A percentile compares a stretch with the other conserved stretches of the same genome.
These are phyloP conservation scores for Acer campestre DNA, from an alignment of 345 rosid genomes.

Conservation along the genomic window DNA sequence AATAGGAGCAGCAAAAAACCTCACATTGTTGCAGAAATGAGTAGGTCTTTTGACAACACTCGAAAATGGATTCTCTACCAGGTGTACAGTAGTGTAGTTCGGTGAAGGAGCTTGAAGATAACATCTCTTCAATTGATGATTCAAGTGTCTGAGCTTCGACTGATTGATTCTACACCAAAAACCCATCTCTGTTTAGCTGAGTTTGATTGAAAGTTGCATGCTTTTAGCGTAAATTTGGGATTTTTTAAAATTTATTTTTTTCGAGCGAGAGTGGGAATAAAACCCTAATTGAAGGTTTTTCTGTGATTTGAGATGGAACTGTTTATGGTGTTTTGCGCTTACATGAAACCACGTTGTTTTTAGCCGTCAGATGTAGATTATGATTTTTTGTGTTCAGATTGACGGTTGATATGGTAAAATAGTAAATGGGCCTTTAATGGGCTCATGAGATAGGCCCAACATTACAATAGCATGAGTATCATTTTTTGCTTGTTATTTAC, in stretches of 20 bases:
- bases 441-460: background rate
- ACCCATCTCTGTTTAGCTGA: conserved; percentile 34
- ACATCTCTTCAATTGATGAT: conserved; percentile 31
- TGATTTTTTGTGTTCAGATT: background rate
- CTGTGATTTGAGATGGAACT: background rate
- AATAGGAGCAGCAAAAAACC: conserved; percentile 51
- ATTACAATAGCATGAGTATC: too few species aligned
- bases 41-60: conserved; percentile 19
- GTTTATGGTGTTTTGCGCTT: background rate
- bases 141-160: conserved; percentile 31
- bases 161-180: conserved; percentile 43
- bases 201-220: conserved; percentile 11
- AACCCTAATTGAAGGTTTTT: background rate
- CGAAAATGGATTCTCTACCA: conserved; percentile 19
- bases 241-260: background rate
- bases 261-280: background rate
- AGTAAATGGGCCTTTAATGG: background rate
- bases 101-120: conserved; percentile 29
- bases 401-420: background rate
- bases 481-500: too few species aligned
- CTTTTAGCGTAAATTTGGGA: background rate
- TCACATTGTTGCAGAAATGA: conserved; percentile 34
- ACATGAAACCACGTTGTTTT: background rate
- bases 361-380: background rate
- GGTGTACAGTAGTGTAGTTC: conserved; percentile 1